These are phyloP conservation scores for Lodderomyces jiufengensis DNA, from an alignment of 1,139 yeast genomes.

Conservation along the genomic window DNA sequence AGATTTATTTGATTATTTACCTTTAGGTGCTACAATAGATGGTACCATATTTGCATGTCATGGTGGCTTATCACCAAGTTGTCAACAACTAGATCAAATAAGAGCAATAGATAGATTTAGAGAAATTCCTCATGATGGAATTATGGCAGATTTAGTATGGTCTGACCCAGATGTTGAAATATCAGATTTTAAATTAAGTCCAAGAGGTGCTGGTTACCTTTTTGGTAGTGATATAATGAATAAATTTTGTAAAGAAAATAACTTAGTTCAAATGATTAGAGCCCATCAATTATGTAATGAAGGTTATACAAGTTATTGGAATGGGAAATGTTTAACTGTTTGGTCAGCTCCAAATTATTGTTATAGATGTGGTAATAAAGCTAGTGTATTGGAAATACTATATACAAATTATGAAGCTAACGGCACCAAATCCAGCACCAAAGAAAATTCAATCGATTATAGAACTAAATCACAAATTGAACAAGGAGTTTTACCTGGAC, in stretches of 20 bases:
- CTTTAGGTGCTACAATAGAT: constrained; percentile 90
- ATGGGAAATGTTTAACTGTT: constrained; percentile 87
- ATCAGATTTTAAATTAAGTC: constrained; percentile 80
- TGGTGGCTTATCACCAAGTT: constrained; percentile 93
- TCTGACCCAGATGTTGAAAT: constrained; percentile 93
- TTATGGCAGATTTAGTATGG: constrained; percentile 99
- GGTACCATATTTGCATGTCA: constrained; percentile 92
- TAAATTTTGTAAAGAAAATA: constrained; percentile 76
- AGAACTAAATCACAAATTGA: constrained; percentile 8
- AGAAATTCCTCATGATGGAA: constrained; percentile 98
- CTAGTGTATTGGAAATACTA: constrained; percentile 79
- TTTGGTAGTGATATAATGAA: constrained; percentile 91
- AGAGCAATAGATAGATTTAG: constrained; percentile 83
- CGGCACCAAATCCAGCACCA: background rate
- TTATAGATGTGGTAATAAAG: constrained; percentile 94
- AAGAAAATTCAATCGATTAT: background rate
- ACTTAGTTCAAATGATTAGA: constrained; percentile 75
- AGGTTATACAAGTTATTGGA: constrained; percentile 90
- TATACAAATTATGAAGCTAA: constrained; percentile 30
- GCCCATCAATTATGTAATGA: constrained; percentile 97
- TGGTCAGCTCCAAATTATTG: constrained; percentile 99
- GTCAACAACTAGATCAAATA: constrained; percentile 90
- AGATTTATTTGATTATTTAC: constrained; percentile 87
- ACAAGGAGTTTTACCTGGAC: constrained; percentile 38
- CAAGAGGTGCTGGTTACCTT: constrained; percentile 97